Conservation (phyloP, 352 stramenopile genomes). For the Pythium brachiatum region DNA sequence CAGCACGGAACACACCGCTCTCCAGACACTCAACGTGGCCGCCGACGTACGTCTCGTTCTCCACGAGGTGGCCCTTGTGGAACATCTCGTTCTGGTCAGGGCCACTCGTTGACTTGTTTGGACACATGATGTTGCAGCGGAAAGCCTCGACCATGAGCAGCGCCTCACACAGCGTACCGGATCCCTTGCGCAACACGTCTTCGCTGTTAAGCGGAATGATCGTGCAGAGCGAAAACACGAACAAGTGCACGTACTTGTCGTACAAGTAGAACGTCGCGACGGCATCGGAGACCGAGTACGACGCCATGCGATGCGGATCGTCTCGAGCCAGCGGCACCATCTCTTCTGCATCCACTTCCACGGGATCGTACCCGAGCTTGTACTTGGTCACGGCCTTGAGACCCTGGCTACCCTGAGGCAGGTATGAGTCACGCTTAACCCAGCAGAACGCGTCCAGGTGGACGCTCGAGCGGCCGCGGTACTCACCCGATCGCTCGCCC, state of each 20-base stretch:
- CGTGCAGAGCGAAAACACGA: conserved; percentile 99
- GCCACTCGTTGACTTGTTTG: conserved; percentile 96
- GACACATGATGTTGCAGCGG: conserved; percentile 95
- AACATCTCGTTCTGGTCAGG: conserved; percentile 54
- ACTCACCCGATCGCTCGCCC: conserved; percentile 83
- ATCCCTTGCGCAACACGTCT: conserved; percentile 96
- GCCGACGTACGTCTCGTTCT: conserved; percentile 99
- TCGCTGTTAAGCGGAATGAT: conserved; percentile 98
- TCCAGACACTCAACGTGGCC: conserved; percentile 99
- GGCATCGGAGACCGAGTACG: conserved; percentile 99
- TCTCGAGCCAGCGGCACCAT: conserved; percentile 96
- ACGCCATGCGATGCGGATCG: conserved; percentile 96
- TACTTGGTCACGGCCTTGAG: conserved; percentile 99
- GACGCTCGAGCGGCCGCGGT: conserved; percentile 90
- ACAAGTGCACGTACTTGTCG: conserved; percentile 99
- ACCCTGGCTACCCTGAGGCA: conserved; percentile 97
- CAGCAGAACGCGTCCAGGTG: conserved; percentile 99
- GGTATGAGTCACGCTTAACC: conserved; percentile 99
- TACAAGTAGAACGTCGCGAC: conserved; percentile 99
- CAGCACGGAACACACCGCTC: conserved; percentile 97
- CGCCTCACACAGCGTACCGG: conserved; percentile 97
- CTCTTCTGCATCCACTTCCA: conserved; percentile 98
- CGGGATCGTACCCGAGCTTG: conserved; percentile 98
- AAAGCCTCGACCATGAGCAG: conserved; percentile 99
- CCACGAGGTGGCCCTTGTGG: conserved; percentile 95